phyloP scores from a whole-genome alignment of 2,329 filamentous ascomycete species.

The Arthrinium phaeospermum region DNA sequence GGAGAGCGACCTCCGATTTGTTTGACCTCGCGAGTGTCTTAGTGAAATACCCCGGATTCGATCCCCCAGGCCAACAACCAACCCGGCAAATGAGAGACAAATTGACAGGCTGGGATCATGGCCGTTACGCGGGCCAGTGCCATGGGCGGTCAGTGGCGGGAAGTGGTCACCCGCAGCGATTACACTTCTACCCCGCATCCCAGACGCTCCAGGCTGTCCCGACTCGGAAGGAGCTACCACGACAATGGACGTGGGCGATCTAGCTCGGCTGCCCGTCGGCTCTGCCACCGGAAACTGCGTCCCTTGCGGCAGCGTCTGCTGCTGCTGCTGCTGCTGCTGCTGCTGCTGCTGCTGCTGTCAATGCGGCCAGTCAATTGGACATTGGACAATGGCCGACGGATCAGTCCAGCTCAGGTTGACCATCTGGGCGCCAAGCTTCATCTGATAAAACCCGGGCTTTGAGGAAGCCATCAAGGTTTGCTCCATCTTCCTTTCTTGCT shows the following conservation, averaged over 20 bases:
- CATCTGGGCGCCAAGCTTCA: background rate
- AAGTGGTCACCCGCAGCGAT: background rate
- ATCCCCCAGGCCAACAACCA: background rate
- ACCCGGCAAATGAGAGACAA: background rate
- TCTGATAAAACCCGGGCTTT: background rate
- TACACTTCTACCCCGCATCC: slow-evolving; percentile 13
- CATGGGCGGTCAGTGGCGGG: background rate
- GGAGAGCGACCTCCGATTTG: background rate
- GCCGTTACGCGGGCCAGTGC: slow-evolving; percentile 1
- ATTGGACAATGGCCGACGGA: background rate
- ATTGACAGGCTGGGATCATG: background rate
- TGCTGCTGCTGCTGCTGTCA: background rate
- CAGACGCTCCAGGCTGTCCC: background rate
- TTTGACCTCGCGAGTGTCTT: background rate
- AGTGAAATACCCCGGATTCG: background rate
- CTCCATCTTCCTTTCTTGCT: background rate
- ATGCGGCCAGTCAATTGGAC: background rate
- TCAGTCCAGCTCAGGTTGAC: background rate
- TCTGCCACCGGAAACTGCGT: background rate
- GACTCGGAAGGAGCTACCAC: slow-evolving; percentile 8
- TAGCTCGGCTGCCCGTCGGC: slow-evolving; percentile 11
- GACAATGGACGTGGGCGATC: background rate
- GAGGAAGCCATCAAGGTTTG: background rate
- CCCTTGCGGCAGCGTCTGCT: background rate
- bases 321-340: background rate